Percentiles rank a stretch among this genome's conserved stretches.
These are phyloP conservation scores for Geoglossum glabrum DNA, from an alignment of 495 filamentous ascomycete genomes.

Conservation along the genomic window DNA sequence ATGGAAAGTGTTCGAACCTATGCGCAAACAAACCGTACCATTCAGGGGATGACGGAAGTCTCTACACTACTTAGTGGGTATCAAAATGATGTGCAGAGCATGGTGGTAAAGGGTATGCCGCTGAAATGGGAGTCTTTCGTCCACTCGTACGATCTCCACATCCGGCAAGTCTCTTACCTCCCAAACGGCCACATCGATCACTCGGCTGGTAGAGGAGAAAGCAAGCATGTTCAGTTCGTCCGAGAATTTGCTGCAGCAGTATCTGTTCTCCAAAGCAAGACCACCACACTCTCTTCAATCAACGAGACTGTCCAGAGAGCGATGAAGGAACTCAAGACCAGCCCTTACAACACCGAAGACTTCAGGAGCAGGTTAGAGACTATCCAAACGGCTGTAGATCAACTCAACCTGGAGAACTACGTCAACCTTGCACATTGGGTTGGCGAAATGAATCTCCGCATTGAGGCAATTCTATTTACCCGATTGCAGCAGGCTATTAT, in stretches of 20 bases:
- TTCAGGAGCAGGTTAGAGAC: slow-evolving; percentile 65
- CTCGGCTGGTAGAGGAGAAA: slow-evolving; percentile 43
- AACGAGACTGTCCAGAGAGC: slow-evolving; percentile 69
- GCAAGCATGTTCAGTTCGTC: slow-evolving; percentile 89
- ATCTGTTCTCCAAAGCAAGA: slow-evolving; percentile 71
- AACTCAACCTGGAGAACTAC: slow-evolving; percentile 87
- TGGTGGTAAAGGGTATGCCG: slow-evolving; percentile 69
- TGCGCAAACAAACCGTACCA: slow-evolving; percentile 64
- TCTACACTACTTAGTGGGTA: slow-evolving; percentile 76
- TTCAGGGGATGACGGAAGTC: slow-evolving; percentile 65
- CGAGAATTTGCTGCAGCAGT: slow-evolving; percentile 75
- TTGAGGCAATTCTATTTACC: slow-evolving; percentile 53
- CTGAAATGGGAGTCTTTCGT: slow-evolving; percentile 95
- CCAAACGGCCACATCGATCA: slow-evolving; percentile 41
- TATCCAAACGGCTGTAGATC: slow-evolving; percentile 79
- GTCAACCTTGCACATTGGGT: slow-evolving; percentile 85
- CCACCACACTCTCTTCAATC: slow-evolving; percentile 52
- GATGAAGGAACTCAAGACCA: slow-evolving; percentile 61
- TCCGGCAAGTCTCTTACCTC: slow-evolving; percentile 43
- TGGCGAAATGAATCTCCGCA: slow-evolving; percentile 57
- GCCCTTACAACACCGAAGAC: slow-evolving; percentile 51
- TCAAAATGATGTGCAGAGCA: slow-evolving; percentile 61
- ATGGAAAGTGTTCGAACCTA: slow-evolving; percentile 94
- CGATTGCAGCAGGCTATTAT: slow-evolving; percentile 63
- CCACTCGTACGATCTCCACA: slow-evolving; percentile 80